Evolutionary conservation across 495 filamentous ascomycete species (phyloP).

Genomic region (Pseudomonodictys pantanalensis): DNA sequence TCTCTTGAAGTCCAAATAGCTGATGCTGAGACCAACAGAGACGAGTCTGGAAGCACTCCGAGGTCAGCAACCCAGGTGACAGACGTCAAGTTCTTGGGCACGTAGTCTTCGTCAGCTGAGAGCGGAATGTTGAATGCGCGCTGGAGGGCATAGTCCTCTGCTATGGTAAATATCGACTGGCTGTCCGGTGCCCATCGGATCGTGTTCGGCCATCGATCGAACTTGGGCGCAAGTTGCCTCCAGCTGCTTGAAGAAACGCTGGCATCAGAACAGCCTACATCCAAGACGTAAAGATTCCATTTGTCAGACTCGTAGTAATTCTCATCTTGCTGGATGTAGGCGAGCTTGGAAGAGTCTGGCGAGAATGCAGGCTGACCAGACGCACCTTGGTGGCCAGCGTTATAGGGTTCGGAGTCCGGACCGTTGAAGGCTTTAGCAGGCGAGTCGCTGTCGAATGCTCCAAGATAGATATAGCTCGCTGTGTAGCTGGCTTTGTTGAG

Average conservation of each 20-base stretch:
- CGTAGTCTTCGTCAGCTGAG: not conserved
- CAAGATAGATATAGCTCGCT: constrained; percentile 70
- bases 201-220: constrained; percentile 20
- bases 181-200: constrained; percentile 34
- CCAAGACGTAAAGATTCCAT: constrained; percentile 63
- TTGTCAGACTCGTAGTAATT: constrained; percentile 77
- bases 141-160: constrained; percentile 31
- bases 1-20: constrained; percentile 42
- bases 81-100: constrained; percentile 17
- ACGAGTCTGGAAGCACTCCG: constrained; percentile 39
- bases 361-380: constrained; percentile 71
- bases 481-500: constrained; percentile 76
- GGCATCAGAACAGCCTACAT: not conserved
- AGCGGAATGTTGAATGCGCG: constrained; percentile 27
- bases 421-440: constrained; percentile 43
- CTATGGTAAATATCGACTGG: constrained; percentile 30
- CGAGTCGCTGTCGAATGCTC: constrained; percentile 52
- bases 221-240: constrained; percentile 18
- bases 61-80: constrained; percentile 27
- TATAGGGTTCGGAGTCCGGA: constrained; percentile 43
- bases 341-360: constrained; percentile 66
- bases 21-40: constrained; percentile 41
- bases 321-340: constrained; percentile 69
- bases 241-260: constrained; percentile 10
- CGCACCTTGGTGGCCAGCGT: constrained; percentile 53